Evolutionary conservation across 805 yeast species (phyloP).

Genomic region (Candida montana): DNA sequence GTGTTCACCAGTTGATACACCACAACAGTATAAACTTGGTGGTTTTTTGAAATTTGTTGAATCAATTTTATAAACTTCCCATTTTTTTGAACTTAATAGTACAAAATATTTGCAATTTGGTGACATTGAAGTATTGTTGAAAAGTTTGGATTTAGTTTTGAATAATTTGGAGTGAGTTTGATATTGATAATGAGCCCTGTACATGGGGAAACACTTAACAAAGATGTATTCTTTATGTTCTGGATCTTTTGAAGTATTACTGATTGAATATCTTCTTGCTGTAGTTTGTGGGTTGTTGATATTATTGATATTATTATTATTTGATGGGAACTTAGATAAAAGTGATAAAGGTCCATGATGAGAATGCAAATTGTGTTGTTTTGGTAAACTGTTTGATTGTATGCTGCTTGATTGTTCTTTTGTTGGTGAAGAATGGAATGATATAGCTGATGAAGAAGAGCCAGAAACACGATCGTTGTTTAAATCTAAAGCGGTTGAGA

Average conservation of each 20-base stretch:
- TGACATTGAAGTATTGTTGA: slow-evolving; percentile 55
- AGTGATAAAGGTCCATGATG: slow-evolving; percentile 1
- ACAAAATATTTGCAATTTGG: slow-evolving; percentile 63
- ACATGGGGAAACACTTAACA: slow-evolving; percentile 78
- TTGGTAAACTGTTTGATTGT: not conserved
- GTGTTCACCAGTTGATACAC: slow-evolving; percentile 63
- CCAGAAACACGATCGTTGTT: slow-evolving; percentile 3
- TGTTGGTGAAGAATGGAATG: not conserved
- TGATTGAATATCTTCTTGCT: too few relatives aligned
- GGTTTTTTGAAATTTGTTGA: slow-evolving; percentile 32
- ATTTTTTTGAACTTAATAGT: slow-evolving; percentile 58
- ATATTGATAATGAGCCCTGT: slow-evolving; percentile 55
- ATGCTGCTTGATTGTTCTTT: slow-evolving; percentile 1
- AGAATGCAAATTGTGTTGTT: too few relatives aligned
- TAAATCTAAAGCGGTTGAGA: not conserved
- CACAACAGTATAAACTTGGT: slow-evolving; percentile 62
- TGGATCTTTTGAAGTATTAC: too few relatives aligned
- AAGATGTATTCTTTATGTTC: slow-evolving; percentile 58
- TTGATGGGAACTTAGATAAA: slow-evolving; percentile 8
- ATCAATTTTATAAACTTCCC: slow-evolving; percentile 63
- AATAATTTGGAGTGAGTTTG: slow-evolving; percentile 48
- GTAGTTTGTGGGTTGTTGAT: not conserved
- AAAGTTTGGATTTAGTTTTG: slow-evolving; percentile 40
- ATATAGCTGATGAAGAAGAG: slow-evolving; percentile 1
- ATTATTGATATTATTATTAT: not conserved